phyloP scores from a whole-genome alignment of 306 rosid genomes.

The Pyrus pyrifolia region DNA sequence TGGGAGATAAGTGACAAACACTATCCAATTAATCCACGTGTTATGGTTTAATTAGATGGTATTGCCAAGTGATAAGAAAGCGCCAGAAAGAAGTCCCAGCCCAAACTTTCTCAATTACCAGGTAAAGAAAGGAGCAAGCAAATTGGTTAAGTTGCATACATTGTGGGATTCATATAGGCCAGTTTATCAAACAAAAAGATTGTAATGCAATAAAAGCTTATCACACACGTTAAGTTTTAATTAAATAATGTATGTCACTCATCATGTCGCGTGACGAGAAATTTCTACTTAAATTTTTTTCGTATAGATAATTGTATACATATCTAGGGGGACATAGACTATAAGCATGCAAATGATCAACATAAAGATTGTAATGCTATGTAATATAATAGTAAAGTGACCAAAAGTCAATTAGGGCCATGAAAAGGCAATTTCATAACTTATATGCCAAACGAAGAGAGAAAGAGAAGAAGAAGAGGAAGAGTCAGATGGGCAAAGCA shows the following conservation, averaged over 20 bases:
- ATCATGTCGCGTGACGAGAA: neutral
- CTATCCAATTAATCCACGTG: neutral
- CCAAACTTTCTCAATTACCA: neutral
- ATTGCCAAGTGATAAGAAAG: neutral
- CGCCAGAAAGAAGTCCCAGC: neutral
- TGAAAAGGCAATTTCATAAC: conserved; percentile 9
- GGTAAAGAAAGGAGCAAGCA: neutral
- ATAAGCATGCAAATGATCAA: neutral
- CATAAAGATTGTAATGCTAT: neutral
- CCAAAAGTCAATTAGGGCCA: neutral
- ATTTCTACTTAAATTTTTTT: neutral
- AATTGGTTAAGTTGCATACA: neutral
- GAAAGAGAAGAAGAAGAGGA: neutral
- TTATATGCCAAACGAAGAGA: neutral
- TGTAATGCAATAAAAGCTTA: neutral
- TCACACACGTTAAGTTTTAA: neutral
- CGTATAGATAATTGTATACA: neutral
- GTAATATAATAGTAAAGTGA: neutral
- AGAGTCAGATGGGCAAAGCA: conserved; percentile 10
- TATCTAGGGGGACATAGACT: neutral
- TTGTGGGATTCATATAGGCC: neutral
- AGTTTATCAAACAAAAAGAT: neutral
- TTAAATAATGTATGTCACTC: neutral
- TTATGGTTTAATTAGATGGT: neutral
- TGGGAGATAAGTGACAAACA: neutral